A percentile compares a stretch with the other conserved stretches of the same genome.
Conservation (phyloP, 495 filamentous ascomycete genomes). For the Rhizodiscina lignyota region DNA sequence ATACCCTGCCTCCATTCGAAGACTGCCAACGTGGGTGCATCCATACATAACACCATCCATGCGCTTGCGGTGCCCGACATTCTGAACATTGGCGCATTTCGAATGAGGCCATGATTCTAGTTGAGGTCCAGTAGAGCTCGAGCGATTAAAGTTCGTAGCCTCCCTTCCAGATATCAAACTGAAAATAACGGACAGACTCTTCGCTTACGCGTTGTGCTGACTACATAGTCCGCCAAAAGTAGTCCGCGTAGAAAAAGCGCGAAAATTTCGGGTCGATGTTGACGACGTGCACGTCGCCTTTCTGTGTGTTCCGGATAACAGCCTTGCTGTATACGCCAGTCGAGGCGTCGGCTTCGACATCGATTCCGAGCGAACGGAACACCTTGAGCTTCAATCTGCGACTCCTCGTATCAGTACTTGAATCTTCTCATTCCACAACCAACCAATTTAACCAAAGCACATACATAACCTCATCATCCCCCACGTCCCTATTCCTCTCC, state of each 20-base stretch:
- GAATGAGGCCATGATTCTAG: no score
- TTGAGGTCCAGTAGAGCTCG: no score
- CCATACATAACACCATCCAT: no score
- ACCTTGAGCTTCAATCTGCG: constrained; percentile 68
- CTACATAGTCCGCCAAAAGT: constrained; percentile 53
- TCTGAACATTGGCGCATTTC: no score
- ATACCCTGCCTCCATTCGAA: no score
- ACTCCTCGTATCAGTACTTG: constrained; percentile 10
- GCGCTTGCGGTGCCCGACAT: no score
- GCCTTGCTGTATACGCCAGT: constrained; percentile 73
- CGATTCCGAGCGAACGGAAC: constrained; percentile 79
- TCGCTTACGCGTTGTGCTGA: no score
- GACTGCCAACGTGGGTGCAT: no score
- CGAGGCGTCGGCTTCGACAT: constrained; percentile 60
- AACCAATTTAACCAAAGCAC: constrained; percentile 28
- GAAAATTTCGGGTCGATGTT: constrained; percentile 89
- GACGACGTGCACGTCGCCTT: constrained; percentile 87
- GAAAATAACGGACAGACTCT: no score
- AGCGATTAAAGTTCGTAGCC: no score
- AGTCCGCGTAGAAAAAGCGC: constrained; percentile 83
- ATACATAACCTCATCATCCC: constrained; percentile 33
- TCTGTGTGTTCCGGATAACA: constrained; percentile 68
- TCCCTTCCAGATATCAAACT: no score
- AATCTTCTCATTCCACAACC: constrained; percentile 40
- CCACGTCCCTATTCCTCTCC: constrained; percentile 36